Percentiles rank a stretch among this genome's conserved stretches.
Conservation (phyloP, 2,329 filamentous ascomycete genomes). For the Fusarium solani-melongenae region DNA sequence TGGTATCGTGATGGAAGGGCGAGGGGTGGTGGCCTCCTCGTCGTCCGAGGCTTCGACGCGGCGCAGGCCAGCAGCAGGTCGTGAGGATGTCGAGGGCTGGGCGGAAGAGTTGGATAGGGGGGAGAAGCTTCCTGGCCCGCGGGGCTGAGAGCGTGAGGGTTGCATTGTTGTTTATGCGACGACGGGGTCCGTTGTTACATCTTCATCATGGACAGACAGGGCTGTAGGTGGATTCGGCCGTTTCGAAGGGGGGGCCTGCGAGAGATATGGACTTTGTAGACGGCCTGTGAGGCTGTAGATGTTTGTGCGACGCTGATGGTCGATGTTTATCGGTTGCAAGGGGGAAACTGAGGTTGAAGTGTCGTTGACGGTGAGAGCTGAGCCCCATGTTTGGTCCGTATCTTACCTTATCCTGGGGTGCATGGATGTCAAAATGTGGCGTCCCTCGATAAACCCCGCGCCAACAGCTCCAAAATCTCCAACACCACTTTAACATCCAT, state of each 20-base stretch:
- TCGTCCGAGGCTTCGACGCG: constrained; percentile 46
- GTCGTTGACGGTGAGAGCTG: constrained; percentile 3
- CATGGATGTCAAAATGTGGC: constrained; percentile 25
- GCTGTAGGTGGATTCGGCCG: constrained; percentile 8
- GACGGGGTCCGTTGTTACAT: constrained; percentile 54
- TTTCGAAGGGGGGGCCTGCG: constrained; percentile 1
- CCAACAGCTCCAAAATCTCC: constrained; percentile 13
- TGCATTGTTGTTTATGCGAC: constrained; percentile 57
- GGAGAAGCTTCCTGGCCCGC: constrained; percentile 67
- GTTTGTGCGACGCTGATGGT: background rate
- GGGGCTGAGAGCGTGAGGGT: constrained; percentile 57
- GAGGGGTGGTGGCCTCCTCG: constrained; percentile 34
- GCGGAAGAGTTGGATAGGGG: constrained; percentile 55
- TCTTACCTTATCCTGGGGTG: background rate
- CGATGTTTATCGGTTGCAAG: background rate
- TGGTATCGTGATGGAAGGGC: constrained; percentile 54
- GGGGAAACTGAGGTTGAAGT: constrained; percentile 5
- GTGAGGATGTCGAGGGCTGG: constrained; percentile 41
- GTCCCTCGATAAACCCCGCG: constrained; percentile 35
- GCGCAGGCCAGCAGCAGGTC: constrained; percentile 47
- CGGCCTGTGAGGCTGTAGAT: constrained; percentile 1
- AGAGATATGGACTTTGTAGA: background rate
- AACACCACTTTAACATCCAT: background rate
- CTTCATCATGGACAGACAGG: constrained; percentile 46
- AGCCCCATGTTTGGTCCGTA: background rate